Base-by-base conservation (phyloP, 257 asterid species). In the Anisodus tanguticus region DNA sequence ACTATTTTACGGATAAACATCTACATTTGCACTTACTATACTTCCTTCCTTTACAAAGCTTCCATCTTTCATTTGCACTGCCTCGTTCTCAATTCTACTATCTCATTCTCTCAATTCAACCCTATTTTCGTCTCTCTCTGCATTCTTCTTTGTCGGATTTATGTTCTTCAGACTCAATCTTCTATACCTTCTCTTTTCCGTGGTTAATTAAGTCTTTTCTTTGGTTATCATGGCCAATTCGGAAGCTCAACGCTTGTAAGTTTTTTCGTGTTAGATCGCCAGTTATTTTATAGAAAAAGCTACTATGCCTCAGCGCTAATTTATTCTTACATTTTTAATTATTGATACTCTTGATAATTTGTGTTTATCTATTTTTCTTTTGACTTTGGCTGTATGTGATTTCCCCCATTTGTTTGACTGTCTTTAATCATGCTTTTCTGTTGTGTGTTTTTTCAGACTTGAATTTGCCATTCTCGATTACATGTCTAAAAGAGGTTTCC, bases 391-490 rank as follows among this genome's bases (percentile, higher is more conserved):
- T 51, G 81, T 6, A 51, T 53, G 81, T 54, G 62, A 12, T 22
- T 55, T 41, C 41, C 16, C 10, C 63, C 4, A n/a, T 3, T 67
- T 76, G 53, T 60, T n/a, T 26, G 19, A 4, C 82, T 83, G 85
- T 1, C 63, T 63, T 79, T 83, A 51, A 10, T 60, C 19, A 55
- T 79, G 11, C 8, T 45, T 86, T 79, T 83, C 54, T 19, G 13
- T 51, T 69, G n/a, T 83, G 81, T 54, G 67, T 77, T 83, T 85
- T 39, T 22, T 82, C n/a, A 90, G 91, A 88, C 72, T 90, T 82
- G 91, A 90, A 58, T 53, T 83, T 63, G 88, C 83, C 69, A 82
- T 90, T 80, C 81, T 83, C 47, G 91, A 90, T 84, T 89, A 90
- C 59, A 31, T 90, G 82, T 12, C 67, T 31, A 86, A 70, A 19